Evolutionary conservation across 768 basidiomycete species (phyloP), one percentile per base, ranked within the genome.

Genomic region (Lactifluus subvellereus): DNA sequence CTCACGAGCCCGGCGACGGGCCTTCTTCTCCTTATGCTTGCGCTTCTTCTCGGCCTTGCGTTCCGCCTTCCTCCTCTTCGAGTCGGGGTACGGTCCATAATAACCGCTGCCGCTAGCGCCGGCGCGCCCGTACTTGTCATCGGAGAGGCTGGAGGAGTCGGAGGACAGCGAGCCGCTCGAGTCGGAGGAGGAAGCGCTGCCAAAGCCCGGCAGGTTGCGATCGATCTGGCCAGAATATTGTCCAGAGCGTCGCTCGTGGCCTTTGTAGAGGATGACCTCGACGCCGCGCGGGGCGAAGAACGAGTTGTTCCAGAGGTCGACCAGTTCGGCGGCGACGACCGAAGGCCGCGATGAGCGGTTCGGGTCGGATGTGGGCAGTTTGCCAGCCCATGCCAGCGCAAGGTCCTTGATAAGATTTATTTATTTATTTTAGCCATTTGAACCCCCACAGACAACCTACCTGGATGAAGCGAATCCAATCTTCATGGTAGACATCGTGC

Each of bases 181-280:
- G 4, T 77, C 76, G 22, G 70, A 70, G 38, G 63, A 75, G 1
- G 77, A 76, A 38, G 75, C 73, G 43, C 74, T 69, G 57, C 78
- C 76, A 47, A 79, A 78, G 16, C 79, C 76, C n/a, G 82, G 80
- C 40, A 86, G 75, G 54, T 79, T 75, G 57, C 77, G 74, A 67
- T 90, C 89, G 42, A 83, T 66, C 1, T 74, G 68, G 49, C 89
- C 89, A 0, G 77, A 75, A 35, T 74, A 74, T 6, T 77, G 77
- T 3, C 91, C 90, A n/a, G 89, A 85, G 65, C 87, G 85, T 40
- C 88, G 83, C 73, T 90, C 85, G 52, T 80, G 82, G 48, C 91
- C 91, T 71, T 85, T 88, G 78, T 83, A 93, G n/a, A 94, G 77
- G 40, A 90, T 79, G 52, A 90, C 75, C 68, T 94, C 91, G n/a